phyloP scores from a whole-genome alignment of 2,329 filamentous ascomycete species.

The Aphanocladium album region DNA sequence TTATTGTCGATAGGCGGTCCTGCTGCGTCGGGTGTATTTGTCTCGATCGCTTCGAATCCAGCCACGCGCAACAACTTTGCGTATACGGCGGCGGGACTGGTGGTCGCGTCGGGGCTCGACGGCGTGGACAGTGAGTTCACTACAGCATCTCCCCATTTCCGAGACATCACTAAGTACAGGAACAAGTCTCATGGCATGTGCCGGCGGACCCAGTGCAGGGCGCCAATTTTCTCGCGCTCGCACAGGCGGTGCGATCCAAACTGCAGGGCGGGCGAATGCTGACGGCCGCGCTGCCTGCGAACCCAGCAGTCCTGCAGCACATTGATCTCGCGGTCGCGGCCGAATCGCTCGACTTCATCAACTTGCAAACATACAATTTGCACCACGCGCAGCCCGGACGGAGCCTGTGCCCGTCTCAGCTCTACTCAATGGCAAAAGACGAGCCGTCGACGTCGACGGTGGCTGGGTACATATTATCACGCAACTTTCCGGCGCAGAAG shows the following conservation, averaged over 20 bases:
- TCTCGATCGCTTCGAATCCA: conserved; percentile 58
- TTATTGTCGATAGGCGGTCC: conserved; percentile 72
- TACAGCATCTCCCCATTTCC: background rate
- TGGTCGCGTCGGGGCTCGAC: conserved; percentile 60
- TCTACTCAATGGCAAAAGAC: conserved; percentile 57
- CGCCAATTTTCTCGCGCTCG: conserved; percentile 62
- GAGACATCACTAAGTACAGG: background rate
- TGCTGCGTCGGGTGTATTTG: conserved; percentile 60
- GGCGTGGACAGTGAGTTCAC: conserved; percentile 60
- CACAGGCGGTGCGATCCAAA: conserved; percentile 60
- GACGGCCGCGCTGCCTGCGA: conserved; percentile 67
- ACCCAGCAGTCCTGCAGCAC: conserved; percentile 58
- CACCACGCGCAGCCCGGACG: conserved; percentile 63
- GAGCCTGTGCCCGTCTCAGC: conserved; percentile 71
- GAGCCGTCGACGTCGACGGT: conserved; percentile 62
- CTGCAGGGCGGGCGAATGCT: conserved; percentile 66
- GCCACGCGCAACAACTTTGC: conserved; percentile 64
- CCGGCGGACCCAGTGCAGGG: conserved; percentile 63
- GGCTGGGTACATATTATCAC: conserved; percentile 59
- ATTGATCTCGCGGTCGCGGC: conserved; percentile 62
- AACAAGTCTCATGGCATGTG: conserved; percentile 74
- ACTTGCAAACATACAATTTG: conserved; percentile 79
- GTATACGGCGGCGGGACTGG: conserved; percentile 58
- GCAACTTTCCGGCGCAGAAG: conserved; percentile 64
- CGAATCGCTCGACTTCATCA: conserved; percentile 67